Percentiles rank a stretch among this genome's conserved stretches.
Evolutionary conservation across 208 protist genomes (phyloP).

Genomic region (Leishmania lainsoni): DNA sequence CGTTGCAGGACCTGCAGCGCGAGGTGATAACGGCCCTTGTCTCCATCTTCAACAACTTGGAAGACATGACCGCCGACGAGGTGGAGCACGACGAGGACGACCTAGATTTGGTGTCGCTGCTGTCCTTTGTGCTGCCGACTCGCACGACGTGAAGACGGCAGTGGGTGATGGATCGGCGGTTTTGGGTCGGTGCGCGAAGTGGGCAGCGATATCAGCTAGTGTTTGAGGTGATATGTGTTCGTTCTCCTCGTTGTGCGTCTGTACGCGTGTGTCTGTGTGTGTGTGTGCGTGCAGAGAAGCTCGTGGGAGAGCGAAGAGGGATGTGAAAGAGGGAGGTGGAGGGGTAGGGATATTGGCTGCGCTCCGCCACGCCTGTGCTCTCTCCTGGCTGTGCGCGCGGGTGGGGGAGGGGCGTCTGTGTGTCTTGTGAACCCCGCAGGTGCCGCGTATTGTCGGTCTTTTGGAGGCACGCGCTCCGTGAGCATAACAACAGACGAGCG

Average conservation of each 20-base stretch:
- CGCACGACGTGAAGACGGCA: not conserved
- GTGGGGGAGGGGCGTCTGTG: not conserved
- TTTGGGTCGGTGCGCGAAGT: not conserved
- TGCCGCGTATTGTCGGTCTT: not conserved
- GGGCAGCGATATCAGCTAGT: not conserved
- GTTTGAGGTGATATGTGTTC: not conserved
- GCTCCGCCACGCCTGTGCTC: not conserved
- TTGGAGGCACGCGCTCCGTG: not conserved
- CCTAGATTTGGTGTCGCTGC: constrained; percentile 54
- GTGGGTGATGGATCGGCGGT: too few relatives aligned
- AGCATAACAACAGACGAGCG: not conserved
- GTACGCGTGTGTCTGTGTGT: too few relatives aligned
- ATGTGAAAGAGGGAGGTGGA: not conserved
- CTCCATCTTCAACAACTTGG: constrained; percentile 70
- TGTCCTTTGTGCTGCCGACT: constrained; percentile 56
- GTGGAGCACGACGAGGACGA: constrained; percentile 86
- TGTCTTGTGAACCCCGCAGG: not conserved
- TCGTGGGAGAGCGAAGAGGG: not conserved
- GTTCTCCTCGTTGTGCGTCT: not conserved
- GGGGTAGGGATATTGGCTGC: not conserved
- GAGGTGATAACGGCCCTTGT: constrained; percentile 72
- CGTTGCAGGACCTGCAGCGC: constrained; percentile 61
- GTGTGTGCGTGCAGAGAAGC: not conserved
- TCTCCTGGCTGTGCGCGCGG: not conserved
- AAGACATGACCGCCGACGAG: constrained; percentile 65